phyloP scores from a whole-genome alignment of 78 protist genomes.

The Dictyostelium citrinum region DNA sequence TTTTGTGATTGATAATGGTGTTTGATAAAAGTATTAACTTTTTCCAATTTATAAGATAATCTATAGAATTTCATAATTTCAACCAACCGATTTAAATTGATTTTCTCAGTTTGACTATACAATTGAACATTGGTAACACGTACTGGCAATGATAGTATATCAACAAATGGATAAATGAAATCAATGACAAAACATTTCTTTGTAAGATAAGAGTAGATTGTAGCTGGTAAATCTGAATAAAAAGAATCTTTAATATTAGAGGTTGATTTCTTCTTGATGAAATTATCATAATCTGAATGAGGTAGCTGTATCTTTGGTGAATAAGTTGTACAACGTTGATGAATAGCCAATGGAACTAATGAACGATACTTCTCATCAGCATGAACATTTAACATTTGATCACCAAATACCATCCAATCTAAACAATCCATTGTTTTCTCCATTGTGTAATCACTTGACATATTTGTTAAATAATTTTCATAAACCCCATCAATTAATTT shows the following conservation, averaged over 20 bases:
- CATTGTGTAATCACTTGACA: conserved; percentile 4
- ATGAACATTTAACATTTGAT: background rate
- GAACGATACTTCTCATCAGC: conserved; percentile 29
- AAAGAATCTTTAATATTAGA: conserved; percentile 24
- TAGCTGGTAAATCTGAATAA: background rate
- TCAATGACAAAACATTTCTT: conserved; percentile 11
- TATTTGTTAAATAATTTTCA: conserved; percentile 43
- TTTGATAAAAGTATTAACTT: background rate
- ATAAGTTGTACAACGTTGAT: conserved; percentile 13
- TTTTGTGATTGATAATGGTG: background rate
- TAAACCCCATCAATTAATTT: conserved; percentile 45
- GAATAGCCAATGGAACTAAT: conserved; percentile 54
- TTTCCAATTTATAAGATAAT: conserved; percentile 6
- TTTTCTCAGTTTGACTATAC: conserved; percentile 21
- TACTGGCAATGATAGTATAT: conserved; percentile 24
- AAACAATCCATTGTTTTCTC: conserved; percentile 39
- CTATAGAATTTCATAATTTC: conserved; percentile 35
- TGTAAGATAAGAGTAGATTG: background rate
- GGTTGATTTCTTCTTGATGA: background rate
- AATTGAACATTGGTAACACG: conserved; percentile 46
- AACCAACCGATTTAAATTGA: conserved; percentile 4
- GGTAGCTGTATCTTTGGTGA: conserved; percentile 37
- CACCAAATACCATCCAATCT: conserved; percentile 55
- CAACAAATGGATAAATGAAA: conserved; percentile 37
- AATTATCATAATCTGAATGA: conserved; percentile 5